phyloP scores from a whole-genome alignment of 495 filamentous ascomycete species.

The Xylaria acuta region DNA sequence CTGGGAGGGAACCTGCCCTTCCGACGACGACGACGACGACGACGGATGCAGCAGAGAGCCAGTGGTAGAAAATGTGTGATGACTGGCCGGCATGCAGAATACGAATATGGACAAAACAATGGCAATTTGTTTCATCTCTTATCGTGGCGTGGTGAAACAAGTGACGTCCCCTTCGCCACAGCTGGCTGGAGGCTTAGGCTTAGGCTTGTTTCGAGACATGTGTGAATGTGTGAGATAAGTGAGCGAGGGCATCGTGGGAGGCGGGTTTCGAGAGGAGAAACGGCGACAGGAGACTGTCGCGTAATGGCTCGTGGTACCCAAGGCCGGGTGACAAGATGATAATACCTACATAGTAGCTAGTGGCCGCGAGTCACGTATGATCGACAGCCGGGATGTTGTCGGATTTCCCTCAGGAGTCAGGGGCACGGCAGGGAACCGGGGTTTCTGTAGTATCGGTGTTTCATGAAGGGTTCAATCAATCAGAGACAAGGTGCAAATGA shows the following conservation, averaged over 20 bases:
- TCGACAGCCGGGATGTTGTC: constrained; percentile 33
- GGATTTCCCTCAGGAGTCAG: constrained; percentile 30
- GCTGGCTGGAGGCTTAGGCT: not conserved
- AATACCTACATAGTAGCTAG: too few relatives aligned
- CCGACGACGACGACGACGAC: not conserved
- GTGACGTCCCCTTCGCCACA: constrained; percentile 22
- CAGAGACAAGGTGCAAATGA: constrained; percentile 12
- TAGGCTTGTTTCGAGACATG: constrained; percentile 15
- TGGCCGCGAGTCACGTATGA: constrained; percentile 33
- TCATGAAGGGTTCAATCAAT: constrained; percentile 5
- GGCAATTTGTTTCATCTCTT: constrained; percentile 18
- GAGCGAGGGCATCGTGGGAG: not conserved
- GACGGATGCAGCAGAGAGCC: constrained; percentile 12
- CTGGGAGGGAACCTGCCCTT: not conserved
- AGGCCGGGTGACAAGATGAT: not conserved
- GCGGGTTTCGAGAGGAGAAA: constrained; percentile 21
- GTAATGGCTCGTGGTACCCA: not conserved
- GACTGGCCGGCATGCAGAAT: constrained; percentile 11
- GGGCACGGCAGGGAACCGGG: constrained; percentile 17
- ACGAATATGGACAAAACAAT: not conserved
- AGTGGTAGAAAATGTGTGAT: not conserved
- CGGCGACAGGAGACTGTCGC: constrained; percentile 18
- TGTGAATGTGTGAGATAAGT: not conserved
- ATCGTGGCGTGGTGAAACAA: constrained; percentile 35
- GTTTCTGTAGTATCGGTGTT: constrained; percentile 28